Base-by-base conservation (phyloP, 2,329 filamentous ascomycete genomes). In the Sarocladium brachiariae region DNA sequence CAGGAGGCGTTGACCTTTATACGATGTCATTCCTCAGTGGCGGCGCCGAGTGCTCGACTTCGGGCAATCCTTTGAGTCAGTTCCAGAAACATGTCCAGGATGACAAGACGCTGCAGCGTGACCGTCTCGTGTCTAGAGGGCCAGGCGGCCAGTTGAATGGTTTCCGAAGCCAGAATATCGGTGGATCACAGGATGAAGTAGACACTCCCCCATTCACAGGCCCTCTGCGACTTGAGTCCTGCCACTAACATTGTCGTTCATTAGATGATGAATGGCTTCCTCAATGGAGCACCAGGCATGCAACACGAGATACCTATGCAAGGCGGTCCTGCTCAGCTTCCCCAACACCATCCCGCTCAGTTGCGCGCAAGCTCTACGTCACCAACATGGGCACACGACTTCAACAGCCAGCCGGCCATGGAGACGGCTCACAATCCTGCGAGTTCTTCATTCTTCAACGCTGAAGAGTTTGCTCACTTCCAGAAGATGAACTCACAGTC, bases 51-150 rank as follows among this genome's bases (percentile, higher is more conserved):
- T 99, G 93, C 78, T 97, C 92, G 51, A 95, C 93, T 55, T 90
- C 88, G 57, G 89, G 86, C 63, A 99, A 99, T 70, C 93, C 95
- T 52, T 83, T 99, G 62, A 92, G 89, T 65, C 93, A 97, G 75
- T 95, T 99, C 68, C 89, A 91, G 57, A 99, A 99, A 71, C 91
- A 96, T 69, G 89, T 93, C 52, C 88, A 95, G 65, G 89, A 95
- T 77, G 93, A 99, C 74, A 95, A 91, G 71, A 93, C 88, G 52
- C 75, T 97, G 52, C 93, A 97, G 71, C 80, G 91, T 62, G 93
- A 99, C 69, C 83, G 93, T 53, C 76, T 97, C 54, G 84, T 88
- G 53, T 89, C 88, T 55, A 76, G 85, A 57, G 84, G 83, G 1
- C 85, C 87, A 0, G 82, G 79, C 38, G 84, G 80, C 7, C 74